Conservation (phyloP, 2,329 filamentous ascomycete species). For the Alternaria hordeiaustralica region DNA sequence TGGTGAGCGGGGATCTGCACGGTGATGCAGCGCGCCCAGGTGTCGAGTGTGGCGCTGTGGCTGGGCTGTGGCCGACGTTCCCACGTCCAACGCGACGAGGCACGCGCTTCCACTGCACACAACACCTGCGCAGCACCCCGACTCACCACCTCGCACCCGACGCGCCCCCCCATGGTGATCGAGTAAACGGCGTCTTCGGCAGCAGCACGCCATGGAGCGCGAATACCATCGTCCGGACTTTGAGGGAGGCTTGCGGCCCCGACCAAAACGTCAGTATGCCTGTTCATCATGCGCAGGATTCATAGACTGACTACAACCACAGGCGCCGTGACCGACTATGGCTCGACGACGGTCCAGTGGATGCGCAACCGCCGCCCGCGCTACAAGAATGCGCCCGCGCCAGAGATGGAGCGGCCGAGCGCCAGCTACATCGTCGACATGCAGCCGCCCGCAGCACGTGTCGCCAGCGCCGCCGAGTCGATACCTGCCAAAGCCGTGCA, state of each 20-base stretch:
- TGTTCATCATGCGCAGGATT: constrained; percentile 2
- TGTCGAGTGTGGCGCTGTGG: constrained; percentile 15
- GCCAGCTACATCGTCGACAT: constrained; percentile 92
- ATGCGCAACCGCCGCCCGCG: constrained; percentile 81
- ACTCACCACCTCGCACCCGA: neutral
- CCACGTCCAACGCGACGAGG: constrained; percentile 10
- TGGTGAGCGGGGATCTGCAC: constrained; percentile 21
- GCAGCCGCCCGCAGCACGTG: constrained; percentile 80
- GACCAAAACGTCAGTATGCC: constrained; percentile 44
- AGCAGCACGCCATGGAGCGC: constrained; percentile 41
- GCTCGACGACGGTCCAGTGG: constrained; percentile 88
- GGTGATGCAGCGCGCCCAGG: constrained; percentile 19
- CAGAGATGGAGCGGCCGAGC: constrained; percentile 84
- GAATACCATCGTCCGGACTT: constrained; percentile 45
- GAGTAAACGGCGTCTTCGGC: neutral
- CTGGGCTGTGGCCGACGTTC: neutral
- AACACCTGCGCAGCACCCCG: constrained; percentile 4
- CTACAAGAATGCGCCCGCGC: constrained; percentile 72
- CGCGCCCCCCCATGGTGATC: constrained; percentile 8
- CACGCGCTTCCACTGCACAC: constrained; percentile 9
- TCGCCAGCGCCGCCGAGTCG: constrained; percentile 78
- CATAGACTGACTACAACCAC: constrained; percentile 6
- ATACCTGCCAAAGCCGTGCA: constrained; percentile 96
- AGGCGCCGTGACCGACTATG: constrained; percentile 94
- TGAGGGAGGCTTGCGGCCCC: constrained; percentile 41